A percentile compares a stretch with the other conserved stretches of the same genome.
phyloP scores from a whole-genome alignment of 306 rosid genomes.

The Acacia confusa region DNA sequence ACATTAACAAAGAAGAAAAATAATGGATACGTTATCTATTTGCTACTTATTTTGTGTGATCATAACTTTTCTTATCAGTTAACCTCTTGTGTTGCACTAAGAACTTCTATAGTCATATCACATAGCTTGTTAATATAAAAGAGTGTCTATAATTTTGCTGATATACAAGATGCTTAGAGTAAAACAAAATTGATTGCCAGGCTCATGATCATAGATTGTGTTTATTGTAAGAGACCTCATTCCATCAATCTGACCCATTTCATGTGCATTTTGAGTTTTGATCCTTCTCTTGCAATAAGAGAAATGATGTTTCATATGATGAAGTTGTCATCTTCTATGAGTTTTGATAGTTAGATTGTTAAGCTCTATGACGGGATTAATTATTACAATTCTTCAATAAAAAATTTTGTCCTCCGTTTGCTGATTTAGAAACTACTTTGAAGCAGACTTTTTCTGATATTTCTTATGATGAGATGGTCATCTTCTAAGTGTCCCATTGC shows the following conservation, averaged over 20 bases:
- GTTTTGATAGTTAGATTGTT: slow-evolving; percentile 8
- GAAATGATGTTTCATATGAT: neutral
- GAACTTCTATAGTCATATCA: neutral
- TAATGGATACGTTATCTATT: slow-evolving; percentile 21
- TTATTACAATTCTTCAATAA: neutral
- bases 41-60: slow-evolving; percentile 7
- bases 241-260: neutral
- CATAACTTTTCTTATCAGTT: slow-evolving; percentile 8
- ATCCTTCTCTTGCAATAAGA: neutral
- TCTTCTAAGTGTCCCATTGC: slow-evolving; percentile 20
- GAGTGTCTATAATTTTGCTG: slow-evolving; percentile 12
- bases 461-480: slow-evolving; percentile 26
- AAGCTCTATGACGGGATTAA: neutral
- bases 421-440: neutral
- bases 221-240: slow-evolving; percentile 4
- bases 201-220: neutral
- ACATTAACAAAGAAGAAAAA: slow-evolving; percentile 8
- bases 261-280: neutral
- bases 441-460: neutral
- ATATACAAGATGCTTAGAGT: slow-evolving; percentile 17
- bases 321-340: neutral
- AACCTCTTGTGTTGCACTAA: slow-evolving; percentile 1
- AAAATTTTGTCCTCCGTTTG: slow-evolving; percentile 10
- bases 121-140: slow-evolving; percentile 1
- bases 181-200: neutral